Base-by-base conservation (phyloP, 108 stramenopile genomes). In the Phaeodactylum tricornutum region DNA sequence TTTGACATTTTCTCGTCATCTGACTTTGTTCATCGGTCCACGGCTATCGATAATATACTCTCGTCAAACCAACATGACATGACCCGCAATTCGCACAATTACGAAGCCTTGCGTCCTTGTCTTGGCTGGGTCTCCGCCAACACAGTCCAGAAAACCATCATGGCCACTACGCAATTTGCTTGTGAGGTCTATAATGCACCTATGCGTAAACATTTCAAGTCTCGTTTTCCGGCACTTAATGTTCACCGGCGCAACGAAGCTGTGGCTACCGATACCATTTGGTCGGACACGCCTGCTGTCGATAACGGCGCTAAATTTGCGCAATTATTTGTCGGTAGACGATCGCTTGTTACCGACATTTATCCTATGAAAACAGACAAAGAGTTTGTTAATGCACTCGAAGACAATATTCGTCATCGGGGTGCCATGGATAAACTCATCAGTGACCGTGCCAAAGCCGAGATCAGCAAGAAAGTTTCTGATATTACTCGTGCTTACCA, bases 371-470 rank as follows among this genome's bases (percentile, higher is more conserved):
- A 0, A 6, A 38, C 52, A 3, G 24, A 59, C 2, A 2, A 19
- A 11, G 17, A 63, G 28, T 63, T 69, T 16, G 19, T 37, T 36
- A 17, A 29, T 9, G 52, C 46, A 1, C 40, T 55, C 12, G 34
- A 51, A 25, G 61, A 69, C 33, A 27, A 36, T 34, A 58, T 69
- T n/a, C 50, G 69, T 14, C n/a, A 47, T 12, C 15, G 61, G 41
- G 62, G 62, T 17, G 62, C 51, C 17, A 46, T 47, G 30, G 24
- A 33, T 35, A 11, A 20, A n/a, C 3, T 36, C 7, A 14, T 23
- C 60, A 15, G 20, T 29, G 0, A 49, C 52, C 17, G 26, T 14
- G 50, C 49, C 14, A n/a, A 44, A 23, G 49, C 29, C 11, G 24
- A 54, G 27, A 54, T 59, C 17, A 26, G 31, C 43, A 47, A 41